These are phyloP conservation scores for Raphanus hybrid DNA, from an alignment of 441 rosid genomes.

Conservation along the genomic window DNA sequence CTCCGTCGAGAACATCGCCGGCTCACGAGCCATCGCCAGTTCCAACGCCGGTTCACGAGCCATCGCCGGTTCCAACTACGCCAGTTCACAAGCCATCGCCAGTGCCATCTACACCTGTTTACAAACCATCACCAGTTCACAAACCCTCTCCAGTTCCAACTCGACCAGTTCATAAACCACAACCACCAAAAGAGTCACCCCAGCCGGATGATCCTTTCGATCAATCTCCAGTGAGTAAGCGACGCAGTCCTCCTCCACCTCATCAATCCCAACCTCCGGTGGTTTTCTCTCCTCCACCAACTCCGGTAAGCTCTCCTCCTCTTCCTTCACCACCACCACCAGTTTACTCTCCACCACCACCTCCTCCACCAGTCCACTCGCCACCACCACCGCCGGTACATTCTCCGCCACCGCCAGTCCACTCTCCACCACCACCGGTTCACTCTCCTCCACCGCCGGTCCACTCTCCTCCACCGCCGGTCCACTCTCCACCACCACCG, in stretches of 20 bases:
- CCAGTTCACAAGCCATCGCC: slow-evolving; percentile 18
- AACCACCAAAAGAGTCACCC: slow-evolving; percentile 40
- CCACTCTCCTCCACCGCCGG: background rate
- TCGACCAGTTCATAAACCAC: slow-evolving; percentile 27
- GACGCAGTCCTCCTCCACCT: slow-evolving; percentile 30
- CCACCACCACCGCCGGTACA: slow-evolving; percentile 1
- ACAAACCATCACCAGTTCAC: background rate
- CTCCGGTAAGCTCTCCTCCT: slow-evolving; percentile 21
- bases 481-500: background rate
- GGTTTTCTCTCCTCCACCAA: slow-evolving; percentile 28
- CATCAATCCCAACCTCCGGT: slow-evolving; percentile 22
- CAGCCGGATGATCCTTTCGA: slow-evolving; percentile 21
- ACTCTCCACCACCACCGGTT: background rate
- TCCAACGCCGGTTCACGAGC: background rate
- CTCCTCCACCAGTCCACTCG: background rate
- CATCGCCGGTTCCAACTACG: background rate
- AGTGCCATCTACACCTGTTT: background rate
- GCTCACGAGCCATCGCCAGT: slow-evolving; percentile 15
- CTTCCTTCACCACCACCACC: background rate
- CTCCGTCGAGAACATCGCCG: slow-evolving; percentile 19
- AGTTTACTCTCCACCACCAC: background rate
- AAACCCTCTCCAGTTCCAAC: slow-evolving; percentile 21
- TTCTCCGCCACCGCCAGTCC: background rate
- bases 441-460: slow-evolving; percentile 15
- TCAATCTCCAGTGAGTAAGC: slow-evolving; percentile 19